Evolutionary conservation across 208 protist species (phyloP).

Genomic region (Tritrichomonas musculus): DNA sequence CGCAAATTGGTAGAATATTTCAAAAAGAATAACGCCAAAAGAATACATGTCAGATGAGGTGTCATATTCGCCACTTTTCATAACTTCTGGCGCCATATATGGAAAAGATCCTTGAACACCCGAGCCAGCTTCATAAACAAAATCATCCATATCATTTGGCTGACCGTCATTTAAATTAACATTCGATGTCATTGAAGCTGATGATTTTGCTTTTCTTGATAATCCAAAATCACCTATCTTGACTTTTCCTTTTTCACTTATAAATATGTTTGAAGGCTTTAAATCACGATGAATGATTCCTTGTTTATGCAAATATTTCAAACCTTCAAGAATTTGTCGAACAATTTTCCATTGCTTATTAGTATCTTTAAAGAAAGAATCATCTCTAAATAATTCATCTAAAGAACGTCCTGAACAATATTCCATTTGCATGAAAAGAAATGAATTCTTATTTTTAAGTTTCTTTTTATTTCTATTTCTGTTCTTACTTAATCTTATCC

Average conservation of each 20-base stretch:
- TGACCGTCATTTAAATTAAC: background rate
- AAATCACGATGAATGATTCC: background rate
- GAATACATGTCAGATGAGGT: background rate
- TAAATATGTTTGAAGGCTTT: background rate
- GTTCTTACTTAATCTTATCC: background rate
- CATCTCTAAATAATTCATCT: background rate
- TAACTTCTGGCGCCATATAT: background rate
- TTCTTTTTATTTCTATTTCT: background rate
- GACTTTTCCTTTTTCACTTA: background rate
- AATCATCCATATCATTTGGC: background rate
- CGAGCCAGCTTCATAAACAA: background rate
- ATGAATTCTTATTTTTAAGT: background rate
- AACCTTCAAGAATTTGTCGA: conserved; percentile 8
- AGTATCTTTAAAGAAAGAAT: background rate
- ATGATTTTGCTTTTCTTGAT: background rate
- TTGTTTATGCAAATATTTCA: background rate
- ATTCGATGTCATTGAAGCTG: background rate
- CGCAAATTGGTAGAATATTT: background rate
- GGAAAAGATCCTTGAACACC: background rate
- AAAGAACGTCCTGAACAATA: background rate
- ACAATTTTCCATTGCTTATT: background rate
- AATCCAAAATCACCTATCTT: conserved; percentile 18
- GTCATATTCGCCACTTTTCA: background rate
- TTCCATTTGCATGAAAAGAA: conserved; percentile 29
- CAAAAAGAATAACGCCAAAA: conserved; percentile 12